phyloP scores from a whole-genome alignment of 441 rosid species.

The Caryocar brasiliense region DNA sequence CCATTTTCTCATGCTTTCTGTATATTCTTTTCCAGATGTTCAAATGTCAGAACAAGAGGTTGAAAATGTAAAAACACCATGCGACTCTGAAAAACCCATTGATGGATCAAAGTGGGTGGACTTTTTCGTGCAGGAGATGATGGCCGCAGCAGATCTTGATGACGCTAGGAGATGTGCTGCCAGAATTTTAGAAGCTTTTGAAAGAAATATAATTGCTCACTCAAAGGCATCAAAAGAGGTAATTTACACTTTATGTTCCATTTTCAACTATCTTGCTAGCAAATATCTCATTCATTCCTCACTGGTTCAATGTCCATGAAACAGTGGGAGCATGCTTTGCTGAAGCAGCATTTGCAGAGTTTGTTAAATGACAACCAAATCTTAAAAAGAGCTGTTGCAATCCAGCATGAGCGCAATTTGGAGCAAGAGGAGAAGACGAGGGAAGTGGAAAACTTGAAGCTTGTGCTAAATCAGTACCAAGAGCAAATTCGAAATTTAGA shows the following conservation, averaged over 20 bases:
- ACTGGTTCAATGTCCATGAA: not conserved
- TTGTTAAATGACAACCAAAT: conserved; percentile 40
- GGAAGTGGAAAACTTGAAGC: conserved; percentile 35
- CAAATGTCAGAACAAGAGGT: conserved; percentile 10
- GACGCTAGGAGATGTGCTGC: conserved; percentile 37
- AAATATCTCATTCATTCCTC: not conserved
- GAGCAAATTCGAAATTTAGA: conserved; percentile 36
- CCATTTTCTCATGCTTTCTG: not conserved
- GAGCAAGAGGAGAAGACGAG: conserved; percentile 36
- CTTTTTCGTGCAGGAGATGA: conserved; percentile 41
- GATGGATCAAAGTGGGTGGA: conserved; percentile 44
- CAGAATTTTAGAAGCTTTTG: conserved; percentile 35
- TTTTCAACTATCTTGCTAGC: not conserved
- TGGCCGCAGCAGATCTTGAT: conserved; percentile 23
- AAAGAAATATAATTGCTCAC: conserved; percentile 19
- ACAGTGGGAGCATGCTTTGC: conserved; percentile 30
- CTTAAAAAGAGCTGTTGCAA: conserved; percentile 38
- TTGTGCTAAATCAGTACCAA: conserved; percentile 32
- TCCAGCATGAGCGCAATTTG: conserved; percentile 34
- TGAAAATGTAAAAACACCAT: conserved; percentile 7
- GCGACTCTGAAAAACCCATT: not conserved
- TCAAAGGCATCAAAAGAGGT: conserved; percentile 27
- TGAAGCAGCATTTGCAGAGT: conserved; percentile 30
- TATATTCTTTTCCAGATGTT: conserved; percentile 6
- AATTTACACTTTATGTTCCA: not conserved